Evolutionary conservation across 2,329 filamentous ascomycete species (phyloP).

Genomic region (Tricladium varicosporioides): DNA sequence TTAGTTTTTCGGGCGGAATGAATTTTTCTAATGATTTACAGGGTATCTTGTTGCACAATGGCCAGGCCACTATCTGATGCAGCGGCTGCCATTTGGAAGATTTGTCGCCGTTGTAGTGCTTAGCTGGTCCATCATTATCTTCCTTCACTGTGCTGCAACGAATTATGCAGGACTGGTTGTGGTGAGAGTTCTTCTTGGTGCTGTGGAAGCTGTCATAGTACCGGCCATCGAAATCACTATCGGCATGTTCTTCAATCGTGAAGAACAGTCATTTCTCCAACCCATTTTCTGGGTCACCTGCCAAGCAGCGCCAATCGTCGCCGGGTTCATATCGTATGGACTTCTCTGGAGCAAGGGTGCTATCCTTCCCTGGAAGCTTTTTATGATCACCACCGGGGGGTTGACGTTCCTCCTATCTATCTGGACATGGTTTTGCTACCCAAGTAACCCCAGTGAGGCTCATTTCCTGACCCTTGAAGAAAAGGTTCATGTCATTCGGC

Average conservation of each 20-base stretch:
- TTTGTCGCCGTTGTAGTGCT: conserved; percentile 37
- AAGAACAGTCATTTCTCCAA: conserved; percentile 24
- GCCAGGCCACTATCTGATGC: conserved; percentile 42
- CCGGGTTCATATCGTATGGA: conserved; percentile 42
- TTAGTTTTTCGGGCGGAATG: background rate
- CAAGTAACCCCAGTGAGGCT: conserved; percentile 47
- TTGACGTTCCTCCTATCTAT: conserved; percentile 29
- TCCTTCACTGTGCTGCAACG: conserved; percentile 39
- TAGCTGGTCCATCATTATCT: conserved; percentile 37
- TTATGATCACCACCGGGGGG: conserved; percentile 39
- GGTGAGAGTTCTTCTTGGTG: conserved; percentile 38
- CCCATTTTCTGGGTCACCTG: conserved; percentile 37
- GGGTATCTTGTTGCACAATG: conserved; percentile 39
- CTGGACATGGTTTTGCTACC: conserved; percentile 41
- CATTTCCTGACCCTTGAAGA: conserved; percentile 38
- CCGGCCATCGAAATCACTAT: conserved; percentile 43
- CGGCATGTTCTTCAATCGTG: conserved; percentile 39
- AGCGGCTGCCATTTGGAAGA: conserved; percentile 38
- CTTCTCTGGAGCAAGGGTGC: conserved; percentile 37
- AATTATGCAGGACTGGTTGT: conserved; percentile 38
- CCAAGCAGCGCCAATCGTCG: conserved; percentile 36
- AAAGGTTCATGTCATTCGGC: conserved; percentile 46
- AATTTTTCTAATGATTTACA: conserved; percentile 8
- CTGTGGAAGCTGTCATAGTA: conserved; percentile 37
- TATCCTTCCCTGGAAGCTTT: conserved; percentile 39